Base-by-base conservation (phyloP, 257 asterid species). In the Craterostigma plantagineum region DNA sequence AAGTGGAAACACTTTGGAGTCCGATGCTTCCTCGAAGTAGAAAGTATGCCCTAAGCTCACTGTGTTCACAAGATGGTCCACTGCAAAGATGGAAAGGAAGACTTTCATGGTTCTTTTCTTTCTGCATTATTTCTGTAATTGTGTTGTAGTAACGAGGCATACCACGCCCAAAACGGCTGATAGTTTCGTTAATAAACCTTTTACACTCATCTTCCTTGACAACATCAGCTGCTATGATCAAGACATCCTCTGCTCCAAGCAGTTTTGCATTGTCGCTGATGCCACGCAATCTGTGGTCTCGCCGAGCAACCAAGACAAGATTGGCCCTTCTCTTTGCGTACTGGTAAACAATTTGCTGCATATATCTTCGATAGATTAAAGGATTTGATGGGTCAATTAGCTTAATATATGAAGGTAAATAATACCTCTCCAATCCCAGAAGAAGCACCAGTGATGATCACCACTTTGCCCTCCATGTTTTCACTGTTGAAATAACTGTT, bases 391-490 rank as follows among this genome's bases (percentile, higher is more conserved):
- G n/a, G n/a, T n/a, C n/a, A n/a, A n/a, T n/a, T n/a, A n/a, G n/a
- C n/a, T n/a, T 14, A 41, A 41, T 17, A n/a, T n/a, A 41, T 33
- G n/a, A n/a, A n/a, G n/a, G n/a, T n/a, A n/a, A n/a, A n/a, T n/a
- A n/a, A 15, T 27, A 87, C 97, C 91, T 87, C 97, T 54, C 95
- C 97, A 14, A 87, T 73, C 1, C 93, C 97, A 33, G 95, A 87
- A 59, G 95, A 82, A 41, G 95, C 97, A 4, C 95, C 97, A 16
- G 95, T 87, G 62, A 87, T 68, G 54, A 82, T 51, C 23, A 65
- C 95, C 0, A 87, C 95, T 59, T 76, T 87, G 43, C 70, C 33
- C 10, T 65, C 83, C 85, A 87, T 68, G 43, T 58, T 63, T 40
- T 79, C 78, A 35, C 30, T 0, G 11, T 46, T 46, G 65, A 46